Percentiles rank a stretch among this genome's conserved stretches.
Conservation (phyloP, 1,284 basidiomycete genomes). For the Irpex rosettiformis region DNA sequence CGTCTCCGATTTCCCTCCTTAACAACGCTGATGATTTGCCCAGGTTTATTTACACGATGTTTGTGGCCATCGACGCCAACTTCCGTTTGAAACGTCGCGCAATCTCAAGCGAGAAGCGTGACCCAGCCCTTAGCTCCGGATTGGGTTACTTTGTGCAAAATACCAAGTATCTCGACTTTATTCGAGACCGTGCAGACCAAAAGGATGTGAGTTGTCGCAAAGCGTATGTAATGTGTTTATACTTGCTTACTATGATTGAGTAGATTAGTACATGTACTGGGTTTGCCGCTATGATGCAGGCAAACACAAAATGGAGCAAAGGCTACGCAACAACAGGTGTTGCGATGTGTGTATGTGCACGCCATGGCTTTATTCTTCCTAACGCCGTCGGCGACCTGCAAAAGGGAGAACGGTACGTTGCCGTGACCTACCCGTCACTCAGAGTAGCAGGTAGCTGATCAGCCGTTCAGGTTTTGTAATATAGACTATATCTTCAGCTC, state of each 20-base stretch:
- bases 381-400: slow-evolving; percentile 24
- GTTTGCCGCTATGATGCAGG: slow-evolving; percentile 14
- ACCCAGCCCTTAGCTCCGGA: slow-evolving; percentile 5
- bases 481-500: slow-evolving; percentile 20
- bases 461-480: slow-evolving; percentile 9
- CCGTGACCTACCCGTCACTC: neutral
- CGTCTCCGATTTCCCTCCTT: neutral
- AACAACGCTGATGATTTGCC: neutral
- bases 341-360: slow-evolving; percentile 18
- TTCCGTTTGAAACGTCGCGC: slow-evolving; percentile 8
- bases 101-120: neutral
- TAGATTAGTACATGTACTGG: slow-evolving; percentile 18
- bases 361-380: slow-evolving; percentile 21
- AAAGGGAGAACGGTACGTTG: slow-evolving; percentile 21
- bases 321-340: slow-evolving; percentile 23
- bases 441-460: neutral
- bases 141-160: slow-evolving; percentile 23
- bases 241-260: too few relatives aligned
- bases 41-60: slow-evolving; percentile 8
- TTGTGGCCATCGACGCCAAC: slow-evolving; percentile 10
- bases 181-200: slow-evolving; percentile 11
- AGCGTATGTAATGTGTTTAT: too few relatives aligned
- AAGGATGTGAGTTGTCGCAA: slow-evolving; percentile 22
- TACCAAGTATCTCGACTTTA: slow-evolving; percentile 18
- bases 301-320: slow-evolving; percentile 16